Base-by-base conservation (phyloP, 192 early-diverging fungal genomes). In the Entomortierella parvispora region DNA sequence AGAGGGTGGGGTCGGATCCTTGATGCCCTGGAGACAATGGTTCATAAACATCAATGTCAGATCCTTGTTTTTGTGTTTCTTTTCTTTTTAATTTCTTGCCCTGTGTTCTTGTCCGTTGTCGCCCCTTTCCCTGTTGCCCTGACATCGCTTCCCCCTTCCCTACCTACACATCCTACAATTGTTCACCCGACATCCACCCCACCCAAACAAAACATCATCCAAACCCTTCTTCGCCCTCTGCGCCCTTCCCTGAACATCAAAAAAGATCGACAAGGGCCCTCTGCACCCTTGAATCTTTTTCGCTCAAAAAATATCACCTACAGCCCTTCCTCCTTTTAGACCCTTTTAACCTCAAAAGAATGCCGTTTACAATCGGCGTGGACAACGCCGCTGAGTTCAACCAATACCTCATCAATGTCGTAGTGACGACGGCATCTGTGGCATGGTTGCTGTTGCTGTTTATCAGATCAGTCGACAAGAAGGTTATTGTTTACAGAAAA, bases 391-490 rank as follows among this genome's bases (percentile, higher is more conserved):
- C 20, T 25, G 71, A 47, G 33, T 75, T 75, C 58, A 62, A 61
- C 64, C 66, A 59, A 17, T 74, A 74, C 34, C 50, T 74, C 11
- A 53, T 59, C 26, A 74, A 74, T 29, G 56, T 74, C 8, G 56
- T 74, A 12, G 70, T 74, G 11, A 57, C 60, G 3, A 65, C 62
- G 28, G 57, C 57, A 11, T 53, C 71, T 1, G 63, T 75, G 15
- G 71, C 57, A n/a, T 65, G 64, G 64, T 15, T 67, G 43, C 10
- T 62, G 4, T 31, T 67, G 25, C 33, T 67, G 14, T 75, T 75
- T 18, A n/a, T 67, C 42, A 47, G 58, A 22, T 75, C 71, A 5
- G 49, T 75, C 26, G 71, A 75, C 43, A 42, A 31, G 23, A 75
- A 61, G 26, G 53, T 75, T 9, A 28, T 49, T 26, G 51, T 34